Evolutionary conservation across 306 rosid genomes (phyloP).

Genomic region (Prunus persica): Prunus_persica_NCBIv2 NC_034010.1:9895001-9895500

Average conservation of each 20-base stretch:
- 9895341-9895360: not conserved
- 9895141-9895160: not conserved
- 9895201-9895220: not conserved
- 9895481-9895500: too few relatives aligned
- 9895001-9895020: too few relatives aligned
- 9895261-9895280: not conserved
- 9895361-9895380: not conserved
- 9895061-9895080: not conserved
- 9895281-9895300: not conserved
- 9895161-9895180: not conserved
- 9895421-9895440: not conserved
- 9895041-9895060: not conserved
- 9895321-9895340: too few relatives aligned
- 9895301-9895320: not conserved
- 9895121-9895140: not conserved
- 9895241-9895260: not conserved
- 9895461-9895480: too few relatives aligned
- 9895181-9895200: not conserved
- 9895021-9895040: too few relatives aligned
- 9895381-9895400: not conserved
- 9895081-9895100: not conserved
- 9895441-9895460: not conserved
- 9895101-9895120: slow-evolving; percentile 1
- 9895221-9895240: not conserved
- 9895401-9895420: not conserved